Percentiles rank a stretch among this genome's conserved stretches.
Evolutionary conservation across 805 yeast genomes (phyloP).

Genomic region (Helenozyma rhizophorensis): DNA sequence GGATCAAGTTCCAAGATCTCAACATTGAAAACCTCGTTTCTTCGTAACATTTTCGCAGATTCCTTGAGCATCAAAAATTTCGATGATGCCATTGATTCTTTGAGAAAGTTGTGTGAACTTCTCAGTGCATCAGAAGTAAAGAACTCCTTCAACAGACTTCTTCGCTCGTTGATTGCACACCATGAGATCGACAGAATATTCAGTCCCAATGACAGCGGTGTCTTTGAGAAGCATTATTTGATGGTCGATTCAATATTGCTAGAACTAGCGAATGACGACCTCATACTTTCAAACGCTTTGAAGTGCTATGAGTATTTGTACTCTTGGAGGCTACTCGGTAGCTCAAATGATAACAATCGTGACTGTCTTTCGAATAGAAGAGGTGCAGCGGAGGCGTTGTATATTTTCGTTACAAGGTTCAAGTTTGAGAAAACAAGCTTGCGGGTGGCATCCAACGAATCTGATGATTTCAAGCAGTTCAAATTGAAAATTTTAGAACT

Average conservation of each 20-base stretch:
- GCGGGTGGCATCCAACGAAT: conserved; percentile 9
- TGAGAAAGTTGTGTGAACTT: conserved; percentile 3
- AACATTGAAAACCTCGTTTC: conserved; percentile 1
- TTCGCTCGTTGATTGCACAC: conserved; percentile 22
- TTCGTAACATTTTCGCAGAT: conserved; percentile 7
- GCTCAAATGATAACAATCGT: conserved; percentile 8
- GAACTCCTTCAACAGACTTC: conserved; percentile 20
- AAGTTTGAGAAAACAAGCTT: conserved; percentile 20
- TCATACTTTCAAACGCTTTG: conserved; percentile 25
- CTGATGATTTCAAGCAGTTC: conserved; percentile 27
- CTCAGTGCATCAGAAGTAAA: conserved; percentile 9
- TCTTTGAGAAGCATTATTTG: conserved; percentile 23
- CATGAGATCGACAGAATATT: conserved; percentile 22
- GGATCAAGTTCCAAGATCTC: not conserved
- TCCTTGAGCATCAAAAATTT: conserved; percentile 10
- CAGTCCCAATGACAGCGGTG: conserved; percentile 11
- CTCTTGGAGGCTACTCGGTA: conserved; percentile 34
- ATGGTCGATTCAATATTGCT: conserved; percentile 31
- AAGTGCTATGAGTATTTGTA: conserved; percentile 35
- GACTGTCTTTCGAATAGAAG: conserved; percentile 26
- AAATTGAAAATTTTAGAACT: conserved; percentile 38
- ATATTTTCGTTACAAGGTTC: conserved; percentile 33
- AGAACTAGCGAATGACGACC: conserved; percentile 29
- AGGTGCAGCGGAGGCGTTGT: conserved; percentile 41
- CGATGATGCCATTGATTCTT: conserved; percentile 10